These are phyloP conservation scores for Shiraia bambusicola DNA, from an alignment of 2,329 filamentous ascomycete genomes.

Conservation along the genomic window DNA sequence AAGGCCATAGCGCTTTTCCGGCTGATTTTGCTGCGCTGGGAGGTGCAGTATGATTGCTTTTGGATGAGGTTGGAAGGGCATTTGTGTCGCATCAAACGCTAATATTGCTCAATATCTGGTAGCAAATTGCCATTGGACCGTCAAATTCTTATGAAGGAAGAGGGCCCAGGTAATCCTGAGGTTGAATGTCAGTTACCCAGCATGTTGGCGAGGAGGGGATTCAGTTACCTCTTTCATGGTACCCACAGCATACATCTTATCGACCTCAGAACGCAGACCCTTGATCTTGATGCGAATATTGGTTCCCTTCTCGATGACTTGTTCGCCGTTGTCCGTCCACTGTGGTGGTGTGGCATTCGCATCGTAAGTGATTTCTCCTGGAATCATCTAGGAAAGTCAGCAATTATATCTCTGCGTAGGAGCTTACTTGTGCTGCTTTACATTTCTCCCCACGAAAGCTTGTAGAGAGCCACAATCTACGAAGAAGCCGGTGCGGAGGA, in stretches of 20 bases:
- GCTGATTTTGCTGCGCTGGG: too few species aligned
- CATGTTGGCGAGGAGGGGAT: too few species aligned
- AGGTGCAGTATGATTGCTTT: too few species aligned
- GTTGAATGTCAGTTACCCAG: conserved; percentile 13
- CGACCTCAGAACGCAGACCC: conserved; percentile 88
- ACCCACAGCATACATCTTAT: conserved; percentile 93
- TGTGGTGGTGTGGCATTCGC: conserved; percentile 95
- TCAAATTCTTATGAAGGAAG: conserved; percentile 29
- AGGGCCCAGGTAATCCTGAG: conserved; percentile 44
- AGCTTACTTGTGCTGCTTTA: too few species aligned
- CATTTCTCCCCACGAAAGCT: conserved; percentile 79
- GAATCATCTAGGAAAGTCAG: conserved; percentile 69
- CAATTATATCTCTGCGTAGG: too few species aligned
- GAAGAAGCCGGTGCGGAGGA: conserved; percentile 91
- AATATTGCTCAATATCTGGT: too few species aligned
- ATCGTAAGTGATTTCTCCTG: conserved; percentile 88
- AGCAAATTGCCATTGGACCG: neutral
- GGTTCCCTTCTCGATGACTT: conserved; percentile 89
- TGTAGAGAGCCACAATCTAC: conserved; percentile 76
- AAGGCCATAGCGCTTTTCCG: too few species aligned
- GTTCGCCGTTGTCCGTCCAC: conserved; percentile 92
- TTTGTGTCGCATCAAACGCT: too few species aligned
- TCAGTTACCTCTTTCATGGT: conserved; percentile 79
- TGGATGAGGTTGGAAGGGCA: too few species aligned
- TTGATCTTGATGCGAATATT: conserved; percentile 94